These are phyloP conservation scores for Hypoxylon sp. DNA, from an alignment of 2,329 filamentous ascomycete genomes.

Conservation along the genomic window DNA sequence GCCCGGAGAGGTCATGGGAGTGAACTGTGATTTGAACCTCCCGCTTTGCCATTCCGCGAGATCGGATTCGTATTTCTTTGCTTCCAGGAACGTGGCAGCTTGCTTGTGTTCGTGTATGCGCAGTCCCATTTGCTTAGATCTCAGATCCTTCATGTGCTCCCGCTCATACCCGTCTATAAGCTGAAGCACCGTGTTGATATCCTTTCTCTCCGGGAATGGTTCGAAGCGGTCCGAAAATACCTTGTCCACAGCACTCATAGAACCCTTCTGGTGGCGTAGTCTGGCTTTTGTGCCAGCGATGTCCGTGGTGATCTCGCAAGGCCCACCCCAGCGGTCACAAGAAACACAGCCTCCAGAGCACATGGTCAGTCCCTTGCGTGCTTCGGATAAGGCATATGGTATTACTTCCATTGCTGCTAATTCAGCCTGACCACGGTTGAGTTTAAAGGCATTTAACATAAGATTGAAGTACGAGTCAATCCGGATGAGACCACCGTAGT, in stretches of 20 bases:
- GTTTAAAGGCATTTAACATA: constrained; percentile 13
- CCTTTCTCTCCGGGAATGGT: constrained; percentile 13
- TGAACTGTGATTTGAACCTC: constrained; percentile 5
- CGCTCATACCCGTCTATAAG: constrained; percentile 12
- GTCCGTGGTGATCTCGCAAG: background rate
- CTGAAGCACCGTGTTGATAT: constrained; percentile 7
- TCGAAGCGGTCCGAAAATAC: constrained; percentile 15
- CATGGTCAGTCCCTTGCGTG: constrained; percentile 13
- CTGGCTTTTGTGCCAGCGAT: background rate
- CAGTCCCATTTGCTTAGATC: constrained; percentile 6
- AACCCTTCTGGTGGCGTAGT: background rate
- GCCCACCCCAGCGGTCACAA: constrained; percentile 1
- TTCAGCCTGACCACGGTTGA: constrained; percentile 15
- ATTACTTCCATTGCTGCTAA: constrained; percentile 10
- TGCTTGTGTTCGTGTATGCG: constrained; percentile 4
- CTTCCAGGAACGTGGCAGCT: background rate
- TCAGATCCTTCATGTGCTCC: constrained; percentile 15
- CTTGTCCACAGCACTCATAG: background rate
- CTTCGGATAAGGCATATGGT: constrained; percentile 12
- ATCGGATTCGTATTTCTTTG: background rate
- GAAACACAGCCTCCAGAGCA: constrained; percentile 20
- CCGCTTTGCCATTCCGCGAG: background rate
- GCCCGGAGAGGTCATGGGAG: background rate
- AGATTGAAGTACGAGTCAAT: constrained; percentile 17
- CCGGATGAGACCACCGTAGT: constrained; percentile 11